These are phyloP conservation scores for Pulveroboletus sp. DNA, from an alignment of 768 basidiomycete species.

Conservation along the genomic window DNA sequence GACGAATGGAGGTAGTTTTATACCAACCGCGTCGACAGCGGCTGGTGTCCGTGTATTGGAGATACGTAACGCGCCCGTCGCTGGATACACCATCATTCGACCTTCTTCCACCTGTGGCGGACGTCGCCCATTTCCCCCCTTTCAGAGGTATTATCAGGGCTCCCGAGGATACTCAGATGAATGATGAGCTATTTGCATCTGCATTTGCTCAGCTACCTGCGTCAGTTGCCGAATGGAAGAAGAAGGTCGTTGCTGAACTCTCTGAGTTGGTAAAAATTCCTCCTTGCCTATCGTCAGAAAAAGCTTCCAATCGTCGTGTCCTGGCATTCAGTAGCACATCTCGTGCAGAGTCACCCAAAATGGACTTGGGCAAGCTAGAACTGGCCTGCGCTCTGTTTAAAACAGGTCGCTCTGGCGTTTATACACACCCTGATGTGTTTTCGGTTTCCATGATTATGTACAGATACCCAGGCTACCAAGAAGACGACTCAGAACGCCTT, in stretches of 20 bases:
- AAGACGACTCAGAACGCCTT: background rate
- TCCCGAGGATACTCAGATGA: background rate
- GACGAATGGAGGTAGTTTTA: background rate
- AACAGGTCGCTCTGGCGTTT: background rate
- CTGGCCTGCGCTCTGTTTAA: constrained; percentile 9
- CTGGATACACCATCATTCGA: background rate
- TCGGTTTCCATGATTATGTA: background rate
- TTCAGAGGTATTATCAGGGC: background rate
- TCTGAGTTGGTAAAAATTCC: background rate
- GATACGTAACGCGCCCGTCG: background rate
- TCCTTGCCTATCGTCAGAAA: background rate
- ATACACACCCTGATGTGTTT: background rate
- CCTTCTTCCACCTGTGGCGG: background rate
- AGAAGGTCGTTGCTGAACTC: background rate
- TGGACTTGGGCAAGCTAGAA: background rate
- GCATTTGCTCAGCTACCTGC: background rate
- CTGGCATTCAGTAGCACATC: background rate
- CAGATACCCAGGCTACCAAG: background rate
- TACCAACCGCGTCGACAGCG: constrained; percentile 3
- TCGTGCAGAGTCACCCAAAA: background rate
- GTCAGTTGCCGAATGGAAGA: background rate
- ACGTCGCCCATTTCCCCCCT: background rate
- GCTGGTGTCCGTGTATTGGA: constrained; percentile 1
- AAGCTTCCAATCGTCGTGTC: background rate
- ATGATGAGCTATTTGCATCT: background rate